A percentile compares a stretch with the other conserved stretches of the same genome.
Evolutionary conservation across 1,284 basidiomycete species (phyloP).

Genomic region (Ustilago curta): DNA sequence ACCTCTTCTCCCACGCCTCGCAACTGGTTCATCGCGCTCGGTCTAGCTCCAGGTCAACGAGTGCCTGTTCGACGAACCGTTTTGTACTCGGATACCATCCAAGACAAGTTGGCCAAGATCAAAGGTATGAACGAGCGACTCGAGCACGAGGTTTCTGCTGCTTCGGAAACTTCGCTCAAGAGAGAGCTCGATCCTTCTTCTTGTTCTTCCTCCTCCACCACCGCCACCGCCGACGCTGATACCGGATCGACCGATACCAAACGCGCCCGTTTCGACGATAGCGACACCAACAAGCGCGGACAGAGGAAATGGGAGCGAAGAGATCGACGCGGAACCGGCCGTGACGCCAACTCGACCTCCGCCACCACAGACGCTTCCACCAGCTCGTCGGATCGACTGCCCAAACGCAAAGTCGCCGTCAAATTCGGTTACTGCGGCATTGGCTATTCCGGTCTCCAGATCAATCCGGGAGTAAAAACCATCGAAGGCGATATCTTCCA

Average conservation of each 20-base stretch:
- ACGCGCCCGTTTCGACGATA: constrained; percentile 34
- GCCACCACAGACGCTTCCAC: neutral
- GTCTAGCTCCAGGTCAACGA: constrained; percentile 38
- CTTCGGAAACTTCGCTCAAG: constrained; percentile 7
- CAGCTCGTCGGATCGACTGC: constrained; percentile 65
- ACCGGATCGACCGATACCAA: constrained; percentile 3
- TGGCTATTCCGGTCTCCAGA: constrained; percentile 92
- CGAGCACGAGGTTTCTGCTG: constrained; percentile 17
- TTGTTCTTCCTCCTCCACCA: neutral
- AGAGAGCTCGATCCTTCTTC: constrained; percentile 17
- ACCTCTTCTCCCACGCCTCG: neutral
- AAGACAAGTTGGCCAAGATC: constrained; percentile 33
- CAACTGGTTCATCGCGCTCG: constrained; percentile 35
- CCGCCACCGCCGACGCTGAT: neutral
- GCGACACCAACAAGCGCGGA: neutral
- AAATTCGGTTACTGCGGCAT: constrained; percentile 74
- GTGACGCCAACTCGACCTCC: neutral
- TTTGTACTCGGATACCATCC: constrained; percentile 33
- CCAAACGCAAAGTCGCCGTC: constrained; percentile 74
- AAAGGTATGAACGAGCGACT: constrained; percentile 30
- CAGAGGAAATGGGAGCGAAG: constrained; percentile 41
- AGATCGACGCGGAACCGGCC: constrained; percentile 40
- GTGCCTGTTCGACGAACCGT: constrained; percentile 24
- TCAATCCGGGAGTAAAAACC: constrained; percentile 78
- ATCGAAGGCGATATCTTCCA: constrained; percentile 92